These are phyloP conservation scores for Drechslerella dactyloides DNA, from an alignment of 2,329 filamentous ascomycete genomes.

Conservation along the genomic window DNA sequence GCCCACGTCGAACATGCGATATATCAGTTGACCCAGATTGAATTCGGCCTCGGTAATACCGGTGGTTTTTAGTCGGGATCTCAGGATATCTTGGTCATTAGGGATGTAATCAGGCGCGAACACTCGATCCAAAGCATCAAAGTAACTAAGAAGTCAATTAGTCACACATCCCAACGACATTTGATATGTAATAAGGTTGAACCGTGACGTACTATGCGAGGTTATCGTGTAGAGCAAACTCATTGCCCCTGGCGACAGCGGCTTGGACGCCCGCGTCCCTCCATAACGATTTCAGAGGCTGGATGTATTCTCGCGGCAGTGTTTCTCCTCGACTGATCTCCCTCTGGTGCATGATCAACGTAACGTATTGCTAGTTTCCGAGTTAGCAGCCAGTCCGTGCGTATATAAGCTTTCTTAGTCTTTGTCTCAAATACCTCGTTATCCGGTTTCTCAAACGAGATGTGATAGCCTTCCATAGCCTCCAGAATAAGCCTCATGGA, in stretches of 20 bases:
- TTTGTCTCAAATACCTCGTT: slow-evolving; percentile 64
- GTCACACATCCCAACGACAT: neutral
- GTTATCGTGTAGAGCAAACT: slow-evolving; percentile 96
- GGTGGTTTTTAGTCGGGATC: slow-evolving; percentile 86
- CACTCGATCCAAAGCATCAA: slow-evolving; percentile 75
- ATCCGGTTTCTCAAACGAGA: slow-evolving; percentile 76
- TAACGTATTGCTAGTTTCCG: slow-evolving; percentile 70
- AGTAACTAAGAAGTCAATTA: slow-evolving; percentile 70
- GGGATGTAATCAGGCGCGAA: slow-evolving; percentile 82
- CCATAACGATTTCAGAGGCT: slow-evolving; percentile 86
- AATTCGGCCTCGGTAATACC: slow-evolving; percentile 96
- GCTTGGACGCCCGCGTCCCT: slow-evolving; percentile 79
- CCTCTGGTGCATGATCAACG: slow-evolving; percentile 76
- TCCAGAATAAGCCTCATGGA: slow-evolving; percentile 89
- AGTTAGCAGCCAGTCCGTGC: slow-evolving; percentile 39
- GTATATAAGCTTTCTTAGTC: slow-evolving; percentile 50
- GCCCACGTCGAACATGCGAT: slow-evolving; percentile 96
- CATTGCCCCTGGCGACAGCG: slow-evolving; percentile 91
- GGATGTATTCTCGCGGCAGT: slow-evolving; percentile 77
- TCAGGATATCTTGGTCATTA: slow-evolving; percentile 90
- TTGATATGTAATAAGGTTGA: too few relatives aligned
- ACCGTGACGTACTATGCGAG: slow-evolving; percentile 76
- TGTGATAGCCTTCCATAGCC: slow-evolving; percentile 84
- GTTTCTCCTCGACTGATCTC: slow-evolving; percentile 83
- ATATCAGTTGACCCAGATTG: slow-evolving; percentile 87